These are phyloP conservation scores for Trichosanthes cucumerina DNA, from an alignment of 306 rosid genomes.

Conservation along the genomic window DNA sequence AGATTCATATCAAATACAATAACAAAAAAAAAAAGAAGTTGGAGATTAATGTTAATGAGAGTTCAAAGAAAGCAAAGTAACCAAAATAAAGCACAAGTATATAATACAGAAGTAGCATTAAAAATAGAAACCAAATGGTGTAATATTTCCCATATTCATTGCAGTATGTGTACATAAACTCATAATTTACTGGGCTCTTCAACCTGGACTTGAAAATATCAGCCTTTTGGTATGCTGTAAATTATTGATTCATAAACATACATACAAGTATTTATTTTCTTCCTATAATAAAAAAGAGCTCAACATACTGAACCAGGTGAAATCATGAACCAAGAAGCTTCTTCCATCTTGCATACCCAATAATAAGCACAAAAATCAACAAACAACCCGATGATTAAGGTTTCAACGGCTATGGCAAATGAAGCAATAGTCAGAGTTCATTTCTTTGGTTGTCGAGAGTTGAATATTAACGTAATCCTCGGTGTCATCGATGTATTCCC, in stretches of 20 bases:
- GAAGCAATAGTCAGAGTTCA: slow-evolving; percentile 90
- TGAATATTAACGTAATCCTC: slow-evolving; percentile 95
- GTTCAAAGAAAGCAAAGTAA: neutral
- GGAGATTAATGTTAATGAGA: too few relatives aligned
- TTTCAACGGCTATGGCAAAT: slow-evolving; percentile 68
- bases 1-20: neutral
- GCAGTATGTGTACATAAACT: neutral
- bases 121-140: neutral
- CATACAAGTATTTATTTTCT: neutral
- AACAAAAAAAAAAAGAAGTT: too few relatives aligned
- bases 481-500: slow-evolving; percentile 94
- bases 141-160: neutral
- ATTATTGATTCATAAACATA: neutral
- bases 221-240: neutral
- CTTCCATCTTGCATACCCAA: slow-evolving; percentile 87
- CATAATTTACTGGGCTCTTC: neutral
- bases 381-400: slow-evolving; percentile 47
- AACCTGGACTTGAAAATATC: neutral
- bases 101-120: neutral
- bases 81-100: neutral
- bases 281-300: neutral
- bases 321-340: slow-evolving; percentile 73
- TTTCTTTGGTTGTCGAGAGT: slow-evolving; percentile 94
- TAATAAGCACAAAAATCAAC: slow-evolving; percentile 49
- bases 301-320: neutral